A percentile compares a stretch with the other conserved stretches of the same genome.
These are phyloP conservation scores for Erysimum cheiri DNA, from an alignment of 441 rosid genomes.

Conservation along the genomic window DNA sequence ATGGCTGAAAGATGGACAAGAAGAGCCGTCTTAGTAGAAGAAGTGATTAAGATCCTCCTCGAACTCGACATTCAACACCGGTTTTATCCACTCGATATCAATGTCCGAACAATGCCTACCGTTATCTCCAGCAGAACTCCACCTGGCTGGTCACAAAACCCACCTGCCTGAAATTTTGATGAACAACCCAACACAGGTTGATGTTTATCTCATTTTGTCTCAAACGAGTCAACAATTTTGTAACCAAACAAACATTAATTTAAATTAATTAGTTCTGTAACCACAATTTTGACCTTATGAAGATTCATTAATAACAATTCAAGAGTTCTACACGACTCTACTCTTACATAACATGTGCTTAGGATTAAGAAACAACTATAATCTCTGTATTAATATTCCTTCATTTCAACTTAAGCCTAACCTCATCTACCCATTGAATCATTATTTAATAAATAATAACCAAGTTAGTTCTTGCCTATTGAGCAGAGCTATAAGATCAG, in stretches of 20 bases:
- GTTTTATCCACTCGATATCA: slow-evolving; percentile 70
- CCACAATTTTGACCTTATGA: slow-evolving; percentile 29
- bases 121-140: slow-evolving; percentile 48
- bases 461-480: slow-evolving; percentile 28
- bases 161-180: slow-evolving; percentile 28
- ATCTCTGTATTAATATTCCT: slow-evolving; percentile 34
- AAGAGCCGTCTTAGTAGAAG: slow-evolving; percentile 67
- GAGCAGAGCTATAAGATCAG: not conserved
- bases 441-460: slow-evolving; percentile 56
- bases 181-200: not conserved
- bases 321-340: slow-evolving; percentile 47
- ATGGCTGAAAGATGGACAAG: slow-evolving; percentile 64
- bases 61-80: slow-evolving; percentile 78
- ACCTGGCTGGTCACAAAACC: slow-evolving; percentile 47
- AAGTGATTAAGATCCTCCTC: slow-evolving; percentile 62
- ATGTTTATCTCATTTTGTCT: not conserved
- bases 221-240: slow-evolving; percentile 38
- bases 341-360: slow-evolving; percentile 51
- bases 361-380: slow-evolving; percentile 57
- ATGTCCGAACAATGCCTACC: slow-evolving; percentile 57
- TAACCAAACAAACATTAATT: slow-evolving; percentile 32
- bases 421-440: slow-evolving; percentile 59
- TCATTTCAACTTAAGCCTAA: slow-evolving; percentile 46
- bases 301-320: slow-evolving; percentile 3
- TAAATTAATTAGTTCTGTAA: slow-evolving; percentile 18